These are phyloP conservation scores for Narthecium ossifragum DNA, from an alignment of 106 monocot genomes.

Conservation along the genomic window DNA sequence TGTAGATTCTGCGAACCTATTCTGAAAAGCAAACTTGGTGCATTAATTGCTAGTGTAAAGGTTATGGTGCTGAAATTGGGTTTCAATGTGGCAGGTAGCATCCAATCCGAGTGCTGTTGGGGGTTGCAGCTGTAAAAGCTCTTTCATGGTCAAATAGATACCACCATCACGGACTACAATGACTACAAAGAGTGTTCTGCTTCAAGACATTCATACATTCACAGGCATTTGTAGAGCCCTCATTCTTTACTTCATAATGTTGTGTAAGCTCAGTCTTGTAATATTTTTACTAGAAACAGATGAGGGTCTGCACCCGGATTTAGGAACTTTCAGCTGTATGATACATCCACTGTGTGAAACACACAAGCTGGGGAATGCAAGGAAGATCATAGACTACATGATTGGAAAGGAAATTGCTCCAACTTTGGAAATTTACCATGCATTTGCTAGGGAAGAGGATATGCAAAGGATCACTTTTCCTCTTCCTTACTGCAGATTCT, in stretches of 20 bases:
- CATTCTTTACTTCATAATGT: too few relatives aligned
- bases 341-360: constrained; percentile 77
- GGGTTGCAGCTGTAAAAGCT: constrained; percentile 96
- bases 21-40: too few relatives aligned
- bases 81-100: constrained; percentile 43
- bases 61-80: too few relatives aligned
- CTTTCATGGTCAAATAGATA: constrained; percentile 81
- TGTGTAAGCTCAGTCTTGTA: too few relatives aligned
- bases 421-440: constrained; percentile 59
- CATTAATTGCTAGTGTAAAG: too few relatives aligned
- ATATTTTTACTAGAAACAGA: too few relatives aligned
- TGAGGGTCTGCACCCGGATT: constrained; percentile 45
- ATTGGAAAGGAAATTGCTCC: constrained; percentile 38
- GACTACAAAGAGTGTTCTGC: too few relatives aligned
- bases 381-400: constrained; percentile 50
- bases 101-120: constrained; percentile 91
- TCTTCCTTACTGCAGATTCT: too few relatives aligned
- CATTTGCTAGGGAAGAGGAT: constrained; percentile 50
- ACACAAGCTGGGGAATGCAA: constrained; percentile 61
- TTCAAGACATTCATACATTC: too few relatives aligned
- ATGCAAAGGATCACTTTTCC: constrained; percentile 37
- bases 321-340: constrained; percentile 62
- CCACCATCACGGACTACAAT: not conserved
- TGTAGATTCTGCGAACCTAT: too few relatives aligned
- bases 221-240: too few relatives aligned